Evolutionary conservation across 2,329 filamentous ascomycete genomes (phyloP), one percentile per base, ranked within the genome.

Genomic region (Colletotrichum incanum): DNA sequence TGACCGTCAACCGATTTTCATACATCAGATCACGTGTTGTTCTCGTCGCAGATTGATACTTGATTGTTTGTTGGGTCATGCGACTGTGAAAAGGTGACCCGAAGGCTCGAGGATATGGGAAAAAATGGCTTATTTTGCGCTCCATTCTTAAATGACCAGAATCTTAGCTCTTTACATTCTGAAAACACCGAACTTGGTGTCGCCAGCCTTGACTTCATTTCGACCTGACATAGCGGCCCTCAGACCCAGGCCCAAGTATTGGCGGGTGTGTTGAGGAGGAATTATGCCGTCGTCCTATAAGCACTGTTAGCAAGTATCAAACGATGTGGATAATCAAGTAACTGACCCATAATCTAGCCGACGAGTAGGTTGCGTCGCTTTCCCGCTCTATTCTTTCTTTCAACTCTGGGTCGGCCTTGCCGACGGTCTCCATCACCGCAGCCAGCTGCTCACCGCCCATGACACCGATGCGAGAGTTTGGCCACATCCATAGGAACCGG

Each of bases 381-480:
- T 98, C 96, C 63, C 88, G 87, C 80, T 98, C 96, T 76, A 99
- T 98, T 56, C 96, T 88, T 50, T 90, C 91, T 82, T 93, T 94
- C 73, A 98, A 85, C 74, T 92, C 92, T 0, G 93, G 93, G 80
- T 98, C 95, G 1, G 91, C 92, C 72, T 90, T 90, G 83, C 96
- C 95, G 0, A 99, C 96, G 2, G 95, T 93, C 83, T 95, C 94
- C 96, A 99, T 98, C 73, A 99, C 96, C 5, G 93, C 90, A 9
- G 93, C 92, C 45, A 99, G 87, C 85, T 98, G 96, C 83, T 98
- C 96, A 50, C 93, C 89, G 26, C 96, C 96, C 96, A 99, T 99
- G 77, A 99, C 95, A 41, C 94, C 94, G 63, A 98, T 94, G 79
- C 93, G 93, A n/a, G 96, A 95, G 77, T 97, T 98, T 50, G 96